Evolutionary conservation across 2,329 filamentous ascomycete species (phyloP).

Genomic region (Penicillium psychrosexuale): DNA sequence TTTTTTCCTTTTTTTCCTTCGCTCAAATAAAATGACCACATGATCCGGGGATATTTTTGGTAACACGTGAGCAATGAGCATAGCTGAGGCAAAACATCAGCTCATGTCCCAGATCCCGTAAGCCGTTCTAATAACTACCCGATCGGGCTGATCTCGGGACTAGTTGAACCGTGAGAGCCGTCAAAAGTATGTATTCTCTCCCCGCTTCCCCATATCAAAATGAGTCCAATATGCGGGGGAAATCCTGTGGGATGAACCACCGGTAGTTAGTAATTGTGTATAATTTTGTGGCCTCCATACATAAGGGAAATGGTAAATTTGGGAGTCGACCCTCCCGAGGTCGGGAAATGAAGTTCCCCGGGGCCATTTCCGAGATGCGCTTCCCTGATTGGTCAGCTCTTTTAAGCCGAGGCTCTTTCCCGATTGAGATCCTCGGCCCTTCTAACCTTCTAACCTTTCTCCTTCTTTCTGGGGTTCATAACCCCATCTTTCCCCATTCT

Average conservation of each 20-base stretch:
- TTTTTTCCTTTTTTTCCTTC: background rate
- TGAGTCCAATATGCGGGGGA: background rate
- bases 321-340: background rate
- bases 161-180: conserved; percentile 1
- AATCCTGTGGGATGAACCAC: background rate
- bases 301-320: background rate
- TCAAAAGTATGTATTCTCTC: background rate
- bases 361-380: background rate
- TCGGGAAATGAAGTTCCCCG: background rate
- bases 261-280: background rate
- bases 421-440: conserved; percentile 20
- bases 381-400: conserved; percentile 6
- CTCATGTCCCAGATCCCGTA: background rate
- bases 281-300: background rate
- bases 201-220: conserved; percentile 1
- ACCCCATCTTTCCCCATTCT: conserved; percentile 7
- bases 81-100: background rate
- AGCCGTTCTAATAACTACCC: conserved; percentile 4
- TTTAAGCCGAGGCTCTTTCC: conserved; percentile 25
- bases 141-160: conserved; percentile 17
- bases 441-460: background rate
- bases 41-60: background rate
- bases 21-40: background rate
- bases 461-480: conserved; percentile 19
- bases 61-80: background rate